Conservation (phyloP, 495 filamentous ascomycete genomes). For the Penicillium paradoxum region DNA sequence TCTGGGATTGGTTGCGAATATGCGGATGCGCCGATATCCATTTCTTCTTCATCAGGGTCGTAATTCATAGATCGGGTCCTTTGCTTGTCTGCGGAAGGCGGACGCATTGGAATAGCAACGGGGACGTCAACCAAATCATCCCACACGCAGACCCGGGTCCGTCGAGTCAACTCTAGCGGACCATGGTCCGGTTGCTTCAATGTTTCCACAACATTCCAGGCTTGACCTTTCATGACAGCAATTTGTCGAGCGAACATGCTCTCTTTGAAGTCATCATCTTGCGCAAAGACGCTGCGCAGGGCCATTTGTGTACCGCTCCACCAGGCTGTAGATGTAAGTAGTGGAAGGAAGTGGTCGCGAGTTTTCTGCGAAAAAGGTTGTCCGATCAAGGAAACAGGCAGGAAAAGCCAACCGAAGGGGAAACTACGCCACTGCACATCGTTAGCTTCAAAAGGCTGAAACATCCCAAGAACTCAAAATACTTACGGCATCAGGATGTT, state of each 20-base stretch:
- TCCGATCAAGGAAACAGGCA: slow-evolving; percentile 93
- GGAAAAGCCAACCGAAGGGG: slow-evolving; percentile 97
- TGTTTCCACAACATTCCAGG: slow-evolving; percentile 98
- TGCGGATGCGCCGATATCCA: slow-evolving; percentile 80
- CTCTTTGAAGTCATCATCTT: slow-evolving; percentile 95
- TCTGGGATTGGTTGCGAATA: slow-evolving; percentile 52
- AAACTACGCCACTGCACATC: slow-evolving; percentile 69
- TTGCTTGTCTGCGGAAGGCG: slow-evolving; percentile 71
- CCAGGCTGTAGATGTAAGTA: slow-evolving; percentile 91
- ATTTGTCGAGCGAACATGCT: slow-evolving; percentile 96
- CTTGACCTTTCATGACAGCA: slow-evolving; percentile 97
- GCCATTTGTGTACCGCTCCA: slow-evolving; percentile 92
- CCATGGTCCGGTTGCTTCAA: slow-evolving; percentile 89
- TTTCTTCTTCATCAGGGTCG: slow-evolving; percentile 65
- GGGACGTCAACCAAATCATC: slow-evolving; percentile 96
- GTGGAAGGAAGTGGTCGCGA: slow-evolving; percentile 84
- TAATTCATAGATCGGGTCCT: slow-evolving; percentile 48
- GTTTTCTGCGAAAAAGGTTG: slow-evolving; percentile 93
- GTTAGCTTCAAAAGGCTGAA: slow-evolving; percentile 14
- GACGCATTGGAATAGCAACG: slow-evolving; percentile 81
- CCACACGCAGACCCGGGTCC: slow-evolving; percentile 93
- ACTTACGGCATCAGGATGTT: slow-evolving; percentile 88
- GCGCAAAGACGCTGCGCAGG: slow-evolving; percentile 75
- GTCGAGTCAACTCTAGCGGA: slow-evolving; percentile 84
- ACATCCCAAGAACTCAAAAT: neutral